Evolutionary conservation across 2,329 filamentous ascomycete species (phyloP).

Genomic region (Aspergillus fructus): DNA sequence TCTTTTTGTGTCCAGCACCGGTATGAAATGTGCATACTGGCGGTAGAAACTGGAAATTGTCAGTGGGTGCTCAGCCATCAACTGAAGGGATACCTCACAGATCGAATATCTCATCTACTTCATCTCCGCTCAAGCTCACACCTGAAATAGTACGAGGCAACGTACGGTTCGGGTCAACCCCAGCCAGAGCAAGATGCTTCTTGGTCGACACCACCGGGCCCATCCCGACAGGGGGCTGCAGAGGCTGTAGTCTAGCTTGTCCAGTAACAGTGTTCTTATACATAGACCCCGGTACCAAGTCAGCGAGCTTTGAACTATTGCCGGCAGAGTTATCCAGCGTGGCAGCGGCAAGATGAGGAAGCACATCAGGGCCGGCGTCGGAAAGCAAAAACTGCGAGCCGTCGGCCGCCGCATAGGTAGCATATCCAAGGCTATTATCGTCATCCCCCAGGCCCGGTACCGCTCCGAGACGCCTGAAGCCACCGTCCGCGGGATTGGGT

Average conservation of each 20-base stretch:
- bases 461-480: background rate
- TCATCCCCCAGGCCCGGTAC: background rate
- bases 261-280: constrained; percentile 1
- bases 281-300: background rate
- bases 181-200: constrained; percentile 13
- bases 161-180: constrained; percentile 21
- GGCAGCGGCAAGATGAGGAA: background rate
- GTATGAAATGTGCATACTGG: constrained; percentile 39
- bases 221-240: constrained; percentile 19
- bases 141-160: constrained; percentile 31
- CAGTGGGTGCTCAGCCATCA: background rate
- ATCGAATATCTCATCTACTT: constrained; percentile 41
- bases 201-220: constrained; percentile 10
- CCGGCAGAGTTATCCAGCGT: background rate
- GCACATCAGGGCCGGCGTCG: background rate
- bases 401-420: background rate
- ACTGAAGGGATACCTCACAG: constrained; percentile 22
- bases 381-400: background rate
- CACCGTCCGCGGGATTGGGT: background rate
- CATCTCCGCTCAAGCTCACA: constrained; percentile 28
- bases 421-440: background rate
- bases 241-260: background rate
- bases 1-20: constrained; percentile 48
- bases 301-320: constrained; percentile 9
- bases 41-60: constrained; percentile 33